Percentiles rank a stretch among this genome's conserved stretches.
Conservation (phyloP, 2,329 filamentous ascomycete species). For the Tolypocladium album region DNA sequence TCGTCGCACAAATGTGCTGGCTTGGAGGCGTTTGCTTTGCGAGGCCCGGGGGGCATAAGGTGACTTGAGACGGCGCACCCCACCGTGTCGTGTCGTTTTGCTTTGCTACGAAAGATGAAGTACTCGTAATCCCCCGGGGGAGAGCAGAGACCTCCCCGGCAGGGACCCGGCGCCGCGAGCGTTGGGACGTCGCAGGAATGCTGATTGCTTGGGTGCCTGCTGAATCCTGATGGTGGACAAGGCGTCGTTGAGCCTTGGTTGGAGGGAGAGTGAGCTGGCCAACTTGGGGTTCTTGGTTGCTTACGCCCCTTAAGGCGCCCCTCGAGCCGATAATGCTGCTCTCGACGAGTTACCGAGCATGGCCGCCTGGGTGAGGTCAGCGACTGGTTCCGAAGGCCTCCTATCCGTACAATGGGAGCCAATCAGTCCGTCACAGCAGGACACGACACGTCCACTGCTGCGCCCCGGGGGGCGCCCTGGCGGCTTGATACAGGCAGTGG, state of each 20-base stretch:
- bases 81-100: background rate
- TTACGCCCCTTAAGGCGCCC: background rate
- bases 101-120: background rate
- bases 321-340: background rate
- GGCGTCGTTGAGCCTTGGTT: background rate
- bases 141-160: background rate
- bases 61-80: background rate
- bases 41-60: background rate
- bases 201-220: background rate
- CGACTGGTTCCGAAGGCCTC: background rate
- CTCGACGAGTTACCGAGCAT: background rate
- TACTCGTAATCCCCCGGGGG: background rate
- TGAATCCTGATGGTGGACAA: background rate
- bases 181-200: background rate
- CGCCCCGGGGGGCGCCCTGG: constrained; percentile 15
- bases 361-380: background rate
- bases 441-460: constrained; percentile 10
- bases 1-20: background rate
- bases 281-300: background rate
- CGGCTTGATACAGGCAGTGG: background rate
- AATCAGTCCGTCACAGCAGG: constrained; percentile 20
- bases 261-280: background rate
- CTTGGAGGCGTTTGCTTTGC: background rate
- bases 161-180: background rate
- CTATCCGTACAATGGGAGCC: constrained; percentile 9